Evolutionary conservation across 495 filamentous ascomycete species (phyloP).

Genomic region (Podospora australis): DNA sequence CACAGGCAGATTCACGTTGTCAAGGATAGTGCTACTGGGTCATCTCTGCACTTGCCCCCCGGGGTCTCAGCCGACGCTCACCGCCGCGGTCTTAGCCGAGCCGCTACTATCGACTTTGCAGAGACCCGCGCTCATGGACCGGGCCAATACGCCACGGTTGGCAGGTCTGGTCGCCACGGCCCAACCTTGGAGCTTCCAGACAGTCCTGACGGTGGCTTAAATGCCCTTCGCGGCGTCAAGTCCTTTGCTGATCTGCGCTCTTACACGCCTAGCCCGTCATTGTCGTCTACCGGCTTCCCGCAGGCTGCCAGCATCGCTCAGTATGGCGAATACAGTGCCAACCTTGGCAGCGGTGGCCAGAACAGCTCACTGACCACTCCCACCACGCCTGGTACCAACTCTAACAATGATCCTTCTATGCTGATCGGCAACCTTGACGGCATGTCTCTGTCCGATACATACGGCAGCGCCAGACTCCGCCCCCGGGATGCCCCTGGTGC

Average conservation of each 20-base stretch:
- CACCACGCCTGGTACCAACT: conserved; percentile 49
- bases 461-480: conserved; percentile 44
- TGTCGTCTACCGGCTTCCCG: conserved; percentile 59
- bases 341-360: conserved; percentile 26
- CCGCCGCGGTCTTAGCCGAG: conserved; percentile 78
- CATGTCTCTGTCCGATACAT: conserved; percentile 61
- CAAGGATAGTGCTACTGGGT: conserved; percentile 47
- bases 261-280: conserved; percentile 88
- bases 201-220: conserved; percentile 57
- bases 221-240: conserved; percentile 77
- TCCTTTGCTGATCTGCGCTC: conserved; percentile 94
- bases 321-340: conserved; percentile 37
- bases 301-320: conserved; percentile 59
- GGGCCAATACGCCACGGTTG: conserved; percentile 64
- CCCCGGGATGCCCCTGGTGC: conserved; percentile 53
- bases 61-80: conserved; percentile 65
- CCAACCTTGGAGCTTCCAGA: conserved; percentile 78
- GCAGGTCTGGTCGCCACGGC: conserved; percentile 57
- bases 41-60: conserved; percentile 47
- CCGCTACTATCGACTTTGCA: conserved; percentile 97
- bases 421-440: conserved; percentile 47
- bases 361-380: conserved; percentile 34
- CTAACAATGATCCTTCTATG: conserved; percentile 52
- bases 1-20: conserved; percentile 84
- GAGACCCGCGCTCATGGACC: conserved; percentile 70